Percentiles rank a stretch among this genome's conserved stretches.
These are phyloP conservation scores for Proliferodiscus dingleyae DNA, from an alignment of 2,329 filamentous ascomycete species.

Conservation along the genomic window DNA sequence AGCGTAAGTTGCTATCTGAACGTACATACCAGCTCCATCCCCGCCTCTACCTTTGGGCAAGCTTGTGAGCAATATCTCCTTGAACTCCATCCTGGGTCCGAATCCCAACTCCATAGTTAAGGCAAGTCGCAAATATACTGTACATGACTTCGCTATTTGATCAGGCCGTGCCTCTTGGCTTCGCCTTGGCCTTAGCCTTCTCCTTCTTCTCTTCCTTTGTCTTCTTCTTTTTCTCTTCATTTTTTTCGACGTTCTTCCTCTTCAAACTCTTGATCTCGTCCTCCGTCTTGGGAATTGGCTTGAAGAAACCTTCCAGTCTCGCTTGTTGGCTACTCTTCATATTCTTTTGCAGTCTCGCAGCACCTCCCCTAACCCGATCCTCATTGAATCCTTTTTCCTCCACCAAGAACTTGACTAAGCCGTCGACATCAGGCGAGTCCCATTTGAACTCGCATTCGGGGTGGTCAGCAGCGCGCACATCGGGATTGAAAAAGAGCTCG, in stretches of 20 bases:
- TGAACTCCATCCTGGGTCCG: neutral
- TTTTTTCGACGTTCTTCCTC: conserved; percentile 88
- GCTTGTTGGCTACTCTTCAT: conserved; percentile 88
- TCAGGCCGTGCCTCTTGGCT: conserved; percentile 55
- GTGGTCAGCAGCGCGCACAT: conserved; percentile 78
- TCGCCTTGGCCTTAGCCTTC: conserved; percentile 86
- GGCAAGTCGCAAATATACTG: neutral
- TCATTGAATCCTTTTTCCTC: conserved; percentile 96
- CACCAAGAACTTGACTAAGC: conserved; percentile 83
- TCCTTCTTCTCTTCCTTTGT: conserved; percentile 91
- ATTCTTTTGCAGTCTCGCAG: conserved; percentile 78
- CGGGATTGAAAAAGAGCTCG: conserved; percentile 84
- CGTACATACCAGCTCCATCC: too few relatives aligned
- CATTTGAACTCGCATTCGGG: conserved; percentile 95
- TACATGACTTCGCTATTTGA: neutral
- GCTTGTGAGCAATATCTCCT: too few relatives aligned
- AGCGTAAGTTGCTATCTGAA: too few relatives aligned
- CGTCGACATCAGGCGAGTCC: conserved; percentile 88
- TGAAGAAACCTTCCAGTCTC: conserved; percentile 94
- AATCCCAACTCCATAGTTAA: neutral
- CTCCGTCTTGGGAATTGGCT: conserved; percentile 81
- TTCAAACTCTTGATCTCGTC: conserved; percentile 81
- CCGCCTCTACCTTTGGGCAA: too few relatives aligned
- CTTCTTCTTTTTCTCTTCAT: conserved; percentile 92
- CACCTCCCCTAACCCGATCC: conserved; percentile 79